Conservation (phyloP, 2,329 filamentous ascomycete genomes). For the Aspergillus sp. region DNA sequence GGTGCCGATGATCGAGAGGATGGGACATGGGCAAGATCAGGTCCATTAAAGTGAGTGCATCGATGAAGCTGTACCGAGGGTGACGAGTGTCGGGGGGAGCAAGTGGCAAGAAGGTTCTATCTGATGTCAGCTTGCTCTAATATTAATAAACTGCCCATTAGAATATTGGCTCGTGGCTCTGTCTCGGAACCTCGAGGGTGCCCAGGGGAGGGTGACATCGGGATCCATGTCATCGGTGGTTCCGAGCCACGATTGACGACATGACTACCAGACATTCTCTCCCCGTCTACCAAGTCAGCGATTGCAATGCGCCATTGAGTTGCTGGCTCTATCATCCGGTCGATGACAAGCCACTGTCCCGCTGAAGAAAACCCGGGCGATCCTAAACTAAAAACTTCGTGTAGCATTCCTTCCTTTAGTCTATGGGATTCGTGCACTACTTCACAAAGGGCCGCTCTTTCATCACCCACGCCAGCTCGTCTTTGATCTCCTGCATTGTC, state of each 20-base stretch:
- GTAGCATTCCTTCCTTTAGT: no score
- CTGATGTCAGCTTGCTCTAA: neutral
- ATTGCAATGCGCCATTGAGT: neutral
- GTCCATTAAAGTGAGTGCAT: neutral
- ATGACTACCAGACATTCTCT: neutral
- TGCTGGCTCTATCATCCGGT: no score
- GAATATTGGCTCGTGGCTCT: no score
- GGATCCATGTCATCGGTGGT: neutral
- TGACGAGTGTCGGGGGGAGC: neutral
- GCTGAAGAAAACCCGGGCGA: no score
- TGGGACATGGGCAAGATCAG: neutral
- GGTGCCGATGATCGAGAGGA: neutral
- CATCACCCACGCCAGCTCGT: conserved; percentile 42
- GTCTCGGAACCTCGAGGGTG: no score
- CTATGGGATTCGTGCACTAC: neutral
- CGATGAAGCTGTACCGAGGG: neutral
- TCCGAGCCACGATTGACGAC: conserved; percentile 2
- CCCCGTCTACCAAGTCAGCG: neutral
- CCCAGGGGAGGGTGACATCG: neutral
- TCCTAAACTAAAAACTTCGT: no score
- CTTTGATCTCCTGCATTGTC: conserved; percentile 24
- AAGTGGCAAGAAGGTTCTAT: neutral
- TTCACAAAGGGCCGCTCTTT: conserved; percentile 4
- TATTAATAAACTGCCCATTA: neutral
- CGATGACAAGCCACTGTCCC: no score